Evolutionary conservation across 768 basidiomycete species (phyloP).

Genomic region (Mycena floridula): DNA sequence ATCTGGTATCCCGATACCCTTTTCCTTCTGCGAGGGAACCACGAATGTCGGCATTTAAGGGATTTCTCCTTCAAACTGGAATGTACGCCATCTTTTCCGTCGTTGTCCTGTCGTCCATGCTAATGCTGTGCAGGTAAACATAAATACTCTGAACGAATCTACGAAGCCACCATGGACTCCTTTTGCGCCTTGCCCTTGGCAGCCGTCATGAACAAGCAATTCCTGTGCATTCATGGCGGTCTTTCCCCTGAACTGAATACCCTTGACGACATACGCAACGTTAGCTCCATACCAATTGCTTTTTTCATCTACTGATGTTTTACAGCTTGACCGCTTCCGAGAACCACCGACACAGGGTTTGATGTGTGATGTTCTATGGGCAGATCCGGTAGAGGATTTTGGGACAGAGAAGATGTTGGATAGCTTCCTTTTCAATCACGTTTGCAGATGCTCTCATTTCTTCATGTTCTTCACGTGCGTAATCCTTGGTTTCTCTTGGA

Average conservation of each 20-base stretch:
- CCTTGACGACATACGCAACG: conserved; percentile 87
- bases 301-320: conserved; percentile 2
- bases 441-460: conserved; percentile 96
- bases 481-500: neutral
- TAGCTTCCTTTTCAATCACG: conserved; percentile 91
- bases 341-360: conserved; percentile 96
- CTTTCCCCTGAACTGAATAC: conserved; percentile 93
- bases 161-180: conserved; percentile 97
- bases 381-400: conserved; percentile 97
- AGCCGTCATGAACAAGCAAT: conserved; percentile 99
- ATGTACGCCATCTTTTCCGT: conserved; percentile 49
- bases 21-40: conserved; percentile 95
- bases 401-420: conserved; percentile 90
- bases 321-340: conserved; percentile 92
- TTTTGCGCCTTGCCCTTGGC: conserved; percentile 95
- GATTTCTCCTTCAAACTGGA: conserved; percentile 99
- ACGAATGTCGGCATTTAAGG: conserved; percentile 97
- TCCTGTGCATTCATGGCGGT: conserved; percentile 97
- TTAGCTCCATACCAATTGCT: conserved; percentile 38
- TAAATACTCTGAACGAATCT: conserved; percentile 95
- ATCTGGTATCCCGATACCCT: conserved; percentile 99
- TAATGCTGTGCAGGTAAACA: conserved; percentile 70
- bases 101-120: neutral
- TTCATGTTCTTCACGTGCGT: conserved; percentile 41
- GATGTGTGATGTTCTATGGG: conserved; percentile 99